Evolutionary conservation across 257 asterid species (phyloP).

Genomic region (Voacanga thouarsii): DNA sequence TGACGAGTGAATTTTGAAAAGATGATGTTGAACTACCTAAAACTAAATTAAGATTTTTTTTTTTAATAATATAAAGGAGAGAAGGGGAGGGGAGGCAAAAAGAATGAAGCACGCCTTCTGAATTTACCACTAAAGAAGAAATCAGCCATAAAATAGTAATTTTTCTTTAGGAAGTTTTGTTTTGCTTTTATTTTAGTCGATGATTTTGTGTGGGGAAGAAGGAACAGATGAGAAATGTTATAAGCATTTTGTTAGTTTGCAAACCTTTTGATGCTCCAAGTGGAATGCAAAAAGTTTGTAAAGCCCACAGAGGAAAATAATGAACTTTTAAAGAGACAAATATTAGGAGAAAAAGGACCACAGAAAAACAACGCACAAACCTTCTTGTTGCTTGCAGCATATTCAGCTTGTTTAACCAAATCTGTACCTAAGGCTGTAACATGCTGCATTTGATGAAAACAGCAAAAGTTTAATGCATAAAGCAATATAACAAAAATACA

Average conservation of each 20-base stretch:
- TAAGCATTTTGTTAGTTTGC: no score
- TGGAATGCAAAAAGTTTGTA: background rate
- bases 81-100: no score
- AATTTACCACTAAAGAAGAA: background rate
- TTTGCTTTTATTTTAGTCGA: no score
- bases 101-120: no score
- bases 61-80: no score
- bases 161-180: no score
- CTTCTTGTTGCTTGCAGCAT: slow-evolving; percentile 95
- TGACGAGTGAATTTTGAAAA: no score
- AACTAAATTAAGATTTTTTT: no score
- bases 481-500: background rate
- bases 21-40: no score
- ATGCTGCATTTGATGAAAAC: slow-evolving; percentile 57
- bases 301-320: background rate
- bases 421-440: slow-evolving; percentile 95
- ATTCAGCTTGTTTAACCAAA: slow-evolving; percentile 96
- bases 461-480: slow-evolving; percentile 11
- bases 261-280: background rate
- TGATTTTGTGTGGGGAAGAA: no score
- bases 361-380: slow-evolving; percentile 27
- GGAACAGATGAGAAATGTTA: no score
- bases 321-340: background rate
- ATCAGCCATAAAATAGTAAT: background rate
- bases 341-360: background rate